phyloP scores from a whole-genome alignment of 345 rosid species.

The Lepidium sativum region DNA sequence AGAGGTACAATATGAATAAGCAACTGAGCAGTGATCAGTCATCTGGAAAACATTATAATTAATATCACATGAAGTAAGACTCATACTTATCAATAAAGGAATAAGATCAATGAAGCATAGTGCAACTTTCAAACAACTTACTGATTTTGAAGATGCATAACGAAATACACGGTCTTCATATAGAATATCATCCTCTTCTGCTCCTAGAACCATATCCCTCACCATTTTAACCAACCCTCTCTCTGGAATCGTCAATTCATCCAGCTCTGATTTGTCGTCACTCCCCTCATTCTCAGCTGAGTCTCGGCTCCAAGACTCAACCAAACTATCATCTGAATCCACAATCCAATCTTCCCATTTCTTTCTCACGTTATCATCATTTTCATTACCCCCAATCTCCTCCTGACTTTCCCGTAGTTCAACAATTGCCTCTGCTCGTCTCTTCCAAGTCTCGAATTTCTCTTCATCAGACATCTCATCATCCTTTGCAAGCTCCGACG shows the following conservation, averaged over 20 bases:
- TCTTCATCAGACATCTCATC: constrained; percentile 46
- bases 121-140: constrained; percentile 23
- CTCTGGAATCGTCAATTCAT: constrained; percentile 34
- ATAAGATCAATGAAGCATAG: neutral
- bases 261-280: constrained; percentile 8
- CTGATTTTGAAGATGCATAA: constrained; percentile 77
- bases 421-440: constrained; percentile 81
- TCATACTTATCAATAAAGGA: neutral
- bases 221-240: constrained; percentile 59
- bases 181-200: constrained; percentile 70
- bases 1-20: constrained; percentile 19
- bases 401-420: constrained; percentile 86
- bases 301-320: constrained; percentile 43
- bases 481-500: constrained; percentile 25
- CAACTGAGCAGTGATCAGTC: constrained; percentile 13
- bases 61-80: neutral
- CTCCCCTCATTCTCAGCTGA: constrained; percentile 27
- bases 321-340: constrained; percentile 35
- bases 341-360: constrained; percentile 96
- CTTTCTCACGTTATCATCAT: constrained; percentile 50
- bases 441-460: constrained; percentile 87
- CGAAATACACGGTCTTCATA: constrained; percentile 87
- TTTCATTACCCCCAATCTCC: constrained; percentile 18
- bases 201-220: constrained; percentile 67
- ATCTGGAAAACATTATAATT: neutral